phyloP scores from a whole-genome alignment of 495 filamentous ascomycete genomes.

The Thozetella sp. region DNA sequence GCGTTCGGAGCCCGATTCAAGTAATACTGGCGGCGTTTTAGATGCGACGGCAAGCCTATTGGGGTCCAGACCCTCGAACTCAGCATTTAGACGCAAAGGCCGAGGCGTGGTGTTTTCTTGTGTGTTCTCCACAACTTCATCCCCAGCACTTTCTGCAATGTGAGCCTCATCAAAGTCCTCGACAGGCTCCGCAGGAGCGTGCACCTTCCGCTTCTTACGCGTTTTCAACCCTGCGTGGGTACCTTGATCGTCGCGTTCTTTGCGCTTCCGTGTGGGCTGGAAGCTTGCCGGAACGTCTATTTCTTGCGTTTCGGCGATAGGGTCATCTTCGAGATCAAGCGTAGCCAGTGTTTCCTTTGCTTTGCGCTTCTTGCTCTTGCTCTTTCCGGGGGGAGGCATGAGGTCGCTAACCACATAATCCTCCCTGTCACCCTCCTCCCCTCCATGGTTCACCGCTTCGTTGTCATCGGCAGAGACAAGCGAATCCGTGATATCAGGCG shows the following conservation, averaged over 20 bases:
- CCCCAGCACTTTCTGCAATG: background rate
- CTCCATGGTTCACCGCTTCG: background rate
- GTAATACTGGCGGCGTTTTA: no score
- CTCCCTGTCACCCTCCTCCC: background rate
- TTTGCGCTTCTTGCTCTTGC: constrained; percentile 6
- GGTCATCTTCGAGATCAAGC: background rate
- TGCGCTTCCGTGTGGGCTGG: background rate
- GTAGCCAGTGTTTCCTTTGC: background rate
- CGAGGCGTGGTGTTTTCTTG: background rate
- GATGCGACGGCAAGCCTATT: no score
- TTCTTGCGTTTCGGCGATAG: background rate
- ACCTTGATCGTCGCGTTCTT: background rate
- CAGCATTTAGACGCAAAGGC: background rate
- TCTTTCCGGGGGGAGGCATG: background rate
- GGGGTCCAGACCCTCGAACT: no score
- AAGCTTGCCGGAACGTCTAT: background rate
- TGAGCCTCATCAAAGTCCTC: background rate
- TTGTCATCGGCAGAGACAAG: background rate
- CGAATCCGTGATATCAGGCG: background rate
- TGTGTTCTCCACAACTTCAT: background rate
- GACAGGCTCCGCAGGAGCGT: background rate
- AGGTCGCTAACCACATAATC: background rate
- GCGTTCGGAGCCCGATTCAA: no score
- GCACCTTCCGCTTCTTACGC: background rate
- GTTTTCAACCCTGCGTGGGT: background rate